A percentile compares a stretch with the other conserved stretches of the same genome.
phyloP scores from a whole-genome alignment of 1,284 basidiomycete genomes.

The Takashimella tepidaria region DNA sequence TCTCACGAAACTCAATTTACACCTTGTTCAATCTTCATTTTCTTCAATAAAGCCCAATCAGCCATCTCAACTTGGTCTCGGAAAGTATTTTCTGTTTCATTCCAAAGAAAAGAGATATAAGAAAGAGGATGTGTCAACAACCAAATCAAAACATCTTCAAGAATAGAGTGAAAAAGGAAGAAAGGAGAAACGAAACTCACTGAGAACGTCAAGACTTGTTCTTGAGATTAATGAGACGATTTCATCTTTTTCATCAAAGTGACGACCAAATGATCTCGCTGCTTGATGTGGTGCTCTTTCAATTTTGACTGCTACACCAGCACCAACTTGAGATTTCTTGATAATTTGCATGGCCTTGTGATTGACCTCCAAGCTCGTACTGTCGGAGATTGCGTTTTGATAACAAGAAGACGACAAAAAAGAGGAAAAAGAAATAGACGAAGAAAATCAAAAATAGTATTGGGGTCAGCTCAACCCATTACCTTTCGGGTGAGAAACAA shows the following conservation, averaged over 20 bases:
- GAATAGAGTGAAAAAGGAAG: not conserved
- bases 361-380: slow-evolving; percentile 92
- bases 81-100: slow-evolving; percentile 65
- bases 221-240: slow-evolving; percentile 85
- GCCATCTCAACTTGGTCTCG: slow-evolving; percentile 83
- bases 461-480: too few species aligned
- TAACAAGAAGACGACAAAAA: too few species aligned
- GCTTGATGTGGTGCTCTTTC: slow-evolving; percentile 96
- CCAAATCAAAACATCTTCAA: too few species aligned
- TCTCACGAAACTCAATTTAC: slow-evolving; percentile 42
- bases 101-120: slow-evolving; percentile 18
- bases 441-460: too few species aligned
- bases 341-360: slow-evolving; percentile 76
- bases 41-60: slow-evolving; percentile 92
- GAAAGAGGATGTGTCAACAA: not conserved
- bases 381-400: too few species aligned
- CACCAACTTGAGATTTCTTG: slow-evolving; percentile 89
- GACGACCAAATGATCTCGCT: slow-evolving; percentile 79
- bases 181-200: slow-evolving; percentile 18
- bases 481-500: too few species aligned
- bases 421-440: too few species aligned
- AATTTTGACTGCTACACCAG: slow-evolving; percentile 96
- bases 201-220: slow-evolving; percentile 78
- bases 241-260: slow-evolving; percentile 94
- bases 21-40: slow-evolving; percentile 72